Evolutionary conservation across 495 filamentous ascomycete genomes (phyloP).

Genomic region (Penicillium bialowiezense): DNA sequence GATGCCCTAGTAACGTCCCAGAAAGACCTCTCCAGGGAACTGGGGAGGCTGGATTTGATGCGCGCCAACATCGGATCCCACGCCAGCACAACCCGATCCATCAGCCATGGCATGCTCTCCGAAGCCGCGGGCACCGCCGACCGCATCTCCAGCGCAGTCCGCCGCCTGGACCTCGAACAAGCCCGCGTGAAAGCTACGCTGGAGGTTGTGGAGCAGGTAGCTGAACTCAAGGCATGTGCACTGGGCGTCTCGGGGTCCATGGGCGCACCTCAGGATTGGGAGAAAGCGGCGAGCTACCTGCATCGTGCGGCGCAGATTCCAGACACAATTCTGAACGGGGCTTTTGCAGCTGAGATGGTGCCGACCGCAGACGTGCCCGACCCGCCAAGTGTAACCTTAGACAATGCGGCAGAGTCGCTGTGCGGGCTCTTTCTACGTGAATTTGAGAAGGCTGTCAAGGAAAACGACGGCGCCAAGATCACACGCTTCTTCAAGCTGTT

Average conservation of each 20-base stretch:
- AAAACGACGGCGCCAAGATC: constrained; percentile 79
- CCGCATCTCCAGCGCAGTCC: constrained; percentile 81
- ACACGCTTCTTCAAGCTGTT: constrained; percentile 98
- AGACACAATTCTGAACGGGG: constrained; percentile 69
- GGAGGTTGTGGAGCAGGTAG: constrained; percentile 90
- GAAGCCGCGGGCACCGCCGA: constrained; percentile 80
- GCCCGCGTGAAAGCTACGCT: constrained; percentile 84
- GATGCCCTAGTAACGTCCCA: constrained; percentile 73
- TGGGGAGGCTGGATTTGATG: constrained; percentile 84
- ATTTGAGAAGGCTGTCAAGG: constrained; percentile 87
- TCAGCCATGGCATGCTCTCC: constrained; percentile 86
- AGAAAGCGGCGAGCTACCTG: constrained; percentile 88
- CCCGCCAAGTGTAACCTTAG: constrained; percentile 80
- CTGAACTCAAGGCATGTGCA: constrained; percentile 93
- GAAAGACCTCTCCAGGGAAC: constrained; percentile 75
- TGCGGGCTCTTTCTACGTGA: constrained; percentile 88
- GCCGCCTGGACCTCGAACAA: constrained; percentile 84
- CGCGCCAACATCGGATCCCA: constrained; percentile 87
- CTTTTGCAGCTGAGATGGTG: constrained; percentile 91
- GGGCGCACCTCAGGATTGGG: constrained; percentile 98
- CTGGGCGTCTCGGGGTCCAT: constrained; percentile 93
- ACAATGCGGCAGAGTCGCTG: constrained; percentile 79
- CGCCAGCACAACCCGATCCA: constrained; percentile 74
- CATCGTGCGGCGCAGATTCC: constrained; percentile 79
- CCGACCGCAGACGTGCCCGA: constrained; percentile 95